phyloP scores from a whole-genome alignment of 2,329 filamentous ascomycete genomes.

The Fusarium continuum region DNA sequence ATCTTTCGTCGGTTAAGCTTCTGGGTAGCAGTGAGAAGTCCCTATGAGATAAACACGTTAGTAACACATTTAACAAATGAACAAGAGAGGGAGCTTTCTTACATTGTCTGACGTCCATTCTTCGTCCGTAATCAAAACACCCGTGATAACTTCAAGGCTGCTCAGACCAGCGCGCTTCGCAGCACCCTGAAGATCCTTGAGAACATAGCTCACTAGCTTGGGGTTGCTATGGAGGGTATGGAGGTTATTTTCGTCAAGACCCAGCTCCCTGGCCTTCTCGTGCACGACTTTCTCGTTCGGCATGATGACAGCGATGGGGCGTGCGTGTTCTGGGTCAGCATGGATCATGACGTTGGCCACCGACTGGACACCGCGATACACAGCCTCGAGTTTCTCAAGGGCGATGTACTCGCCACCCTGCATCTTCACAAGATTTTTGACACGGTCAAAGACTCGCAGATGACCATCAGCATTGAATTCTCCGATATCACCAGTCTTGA shows the following conservation, averaged over 20 bases:
- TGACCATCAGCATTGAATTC: slow-evolving; percentile 85
- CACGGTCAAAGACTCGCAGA: slow-evolving; percentile 88
- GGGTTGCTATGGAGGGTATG: slow-evolving; percentile 73
- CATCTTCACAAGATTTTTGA: slow-evolving; percentile 99
- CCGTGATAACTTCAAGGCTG: slow-evolving; percentile 78
- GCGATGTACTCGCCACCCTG: slow-evolving; percentile 96
- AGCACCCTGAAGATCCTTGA: slow-evolving; percentile 73
- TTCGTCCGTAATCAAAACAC: slow-evolving; percentile 81
- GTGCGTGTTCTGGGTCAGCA: slow-evolving; percentile 76
- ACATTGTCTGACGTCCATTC: slow-evolving; percentile 90
- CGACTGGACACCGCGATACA: slow-evolving; percentile 82
- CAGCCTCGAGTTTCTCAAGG: slow-evolving; percentile 91
- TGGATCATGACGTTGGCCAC: slow-evolving; percentile 90
- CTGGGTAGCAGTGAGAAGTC: slow-evolving; percentile 68
- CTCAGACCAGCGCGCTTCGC: slow-evolving; percentile 73
- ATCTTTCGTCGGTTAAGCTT: slow-evolving; percentile 66
- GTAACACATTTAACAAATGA: not conserved
- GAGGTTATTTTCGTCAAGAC: slow-evolving; percentile 73
- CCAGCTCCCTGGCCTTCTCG: slow-evolving; percentile 67
- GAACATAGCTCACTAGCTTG: slow-evolving; percentile 68
- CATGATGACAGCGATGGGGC: slow-evolving; percentile 83
- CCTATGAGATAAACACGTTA: slow-evolving; percentile 51
- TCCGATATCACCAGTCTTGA: slow-evolving; percentile 95
- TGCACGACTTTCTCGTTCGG: slow-evolving; percentile 71
- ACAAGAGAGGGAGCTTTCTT: slow-evolving; percentile 54